Evolutionary conservation across 805 yeast species (phyloP).

Genomic region (Pichia pseudocactophila): DNA sequence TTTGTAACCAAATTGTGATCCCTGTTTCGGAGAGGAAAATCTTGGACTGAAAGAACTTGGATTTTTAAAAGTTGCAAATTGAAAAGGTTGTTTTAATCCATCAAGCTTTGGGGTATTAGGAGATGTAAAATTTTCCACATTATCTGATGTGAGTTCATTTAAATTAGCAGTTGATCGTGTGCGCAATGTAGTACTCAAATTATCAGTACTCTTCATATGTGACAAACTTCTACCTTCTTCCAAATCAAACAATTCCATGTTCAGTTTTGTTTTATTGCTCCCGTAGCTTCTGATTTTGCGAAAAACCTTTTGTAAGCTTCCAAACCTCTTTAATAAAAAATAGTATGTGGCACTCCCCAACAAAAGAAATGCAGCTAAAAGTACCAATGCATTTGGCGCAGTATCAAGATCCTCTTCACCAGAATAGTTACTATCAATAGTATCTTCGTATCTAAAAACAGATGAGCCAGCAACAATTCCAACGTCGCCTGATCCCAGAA

Average conservation of each 20-base stretch:
- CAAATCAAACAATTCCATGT: slow-evolving; percentile 7
- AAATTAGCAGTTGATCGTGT: slow-evolving; percentile 26
- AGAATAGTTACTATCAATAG: slow-evolving; percentile 27
- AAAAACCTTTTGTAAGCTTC: slow-evolving; percentile 9
- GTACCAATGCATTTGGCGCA: background rate
- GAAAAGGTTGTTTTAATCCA: slow-evolving; percentile 8
- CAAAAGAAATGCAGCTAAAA: slow-evolving; percentile 4
- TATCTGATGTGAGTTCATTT: slow-evolving; percentile 12
- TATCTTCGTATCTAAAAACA: slow-evolving; percentile 24
- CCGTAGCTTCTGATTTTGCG: background rate
- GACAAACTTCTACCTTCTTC: slow-evolving; percentile 12
- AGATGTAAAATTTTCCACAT: background rate
- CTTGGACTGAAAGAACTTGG: background rate
- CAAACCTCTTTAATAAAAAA: slow-evolving; percentile 7
- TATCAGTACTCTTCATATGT: slow-evolving; percentile 8
- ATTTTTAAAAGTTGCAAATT: slow-evolving; percentile 9
- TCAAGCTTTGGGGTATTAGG: background rate
- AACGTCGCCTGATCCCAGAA: slow-evolving; percentile 21
- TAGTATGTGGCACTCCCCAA: background rate
- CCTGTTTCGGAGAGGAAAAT: background rate
- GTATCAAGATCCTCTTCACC: background rate
- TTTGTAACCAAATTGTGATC: background rate
- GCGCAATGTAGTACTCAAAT: slow-evolving; percentile 15
- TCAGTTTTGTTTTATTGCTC: slow-evolving; percentile 1
- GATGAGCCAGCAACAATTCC: slow-evolving; percentile 17